A percentile compares a stretch with the other conserved stretches of the same genome.
Conservation (phyloP, 2,329 filamentous ascomycete species). For the Penicillium oxalicum region DNA sequence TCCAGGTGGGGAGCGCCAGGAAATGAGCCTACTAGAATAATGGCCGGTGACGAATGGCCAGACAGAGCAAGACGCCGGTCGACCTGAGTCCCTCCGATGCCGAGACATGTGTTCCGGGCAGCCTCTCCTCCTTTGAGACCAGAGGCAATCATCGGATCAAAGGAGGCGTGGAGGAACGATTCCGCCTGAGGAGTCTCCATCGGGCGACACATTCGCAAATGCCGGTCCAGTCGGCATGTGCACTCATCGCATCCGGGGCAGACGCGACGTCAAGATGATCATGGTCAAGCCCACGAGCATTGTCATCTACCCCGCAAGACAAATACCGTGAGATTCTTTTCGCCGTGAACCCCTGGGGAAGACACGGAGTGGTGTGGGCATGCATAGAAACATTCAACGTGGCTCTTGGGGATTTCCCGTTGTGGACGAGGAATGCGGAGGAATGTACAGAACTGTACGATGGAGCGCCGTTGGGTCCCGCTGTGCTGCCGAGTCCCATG, state of each 20-base stretch:
- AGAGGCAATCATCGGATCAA: too few species aligned
- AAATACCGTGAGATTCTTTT: background rate
- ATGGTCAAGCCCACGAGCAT: background rate
- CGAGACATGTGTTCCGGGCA: too few species aligned
- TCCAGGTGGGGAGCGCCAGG: too few species aligned
- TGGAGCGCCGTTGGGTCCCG: too few species aligned
- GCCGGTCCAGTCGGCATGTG: background rate
- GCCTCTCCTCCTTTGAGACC: too few species aligned
- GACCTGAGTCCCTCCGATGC: too few species aligned
- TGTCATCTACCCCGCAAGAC: background rate
- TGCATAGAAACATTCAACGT: constrained; percentile 5
- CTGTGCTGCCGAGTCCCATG: constrained; percentile 2
- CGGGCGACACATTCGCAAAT: background rate
- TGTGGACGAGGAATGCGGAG: constrained; percentile 2
- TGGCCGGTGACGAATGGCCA: too few species aligned
- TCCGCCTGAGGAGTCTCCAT: background rate
- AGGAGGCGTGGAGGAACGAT: too few species aligned
- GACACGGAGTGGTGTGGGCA: background rate
- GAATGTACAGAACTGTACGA: background rate
- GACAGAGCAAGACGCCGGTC: too few species aligned
- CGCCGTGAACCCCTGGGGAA: background rate
- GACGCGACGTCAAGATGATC: background rate
- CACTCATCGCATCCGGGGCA: background rate
- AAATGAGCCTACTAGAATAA: too few species aligned
- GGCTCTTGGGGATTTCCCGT: background rate